Base-by-base conservation (phyloP, 2,329 filamentous ascomycete species). In the Fusarium ramigenum region DNA sequence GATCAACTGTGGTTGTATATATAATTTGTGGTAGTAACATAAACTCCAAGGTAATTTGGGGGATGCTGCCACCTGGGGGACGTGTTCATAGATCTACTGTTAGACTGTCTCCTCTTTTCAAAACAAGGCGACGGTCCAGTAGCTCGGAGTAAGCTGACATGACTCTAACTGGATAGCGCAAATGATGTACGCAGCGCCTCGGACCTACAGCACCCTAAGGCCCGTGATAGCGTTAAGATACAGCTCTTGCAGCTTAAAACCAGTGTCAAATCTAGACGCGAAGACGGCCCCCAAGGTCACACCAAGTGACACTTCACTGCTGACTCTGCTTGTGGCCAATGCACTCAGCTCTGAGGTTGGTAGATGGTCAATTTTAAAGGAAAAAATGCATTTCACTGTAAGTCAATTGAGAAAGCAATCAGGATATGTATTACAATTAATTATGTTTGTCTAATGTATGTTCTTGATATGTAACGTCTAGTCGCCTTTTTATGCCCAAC, bases 21-120 rank as follows among this genome's bases (percentile, higher is more conserved):
- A 12, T 2, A 0, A 2, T 12, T 18, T n/a, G 28, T 3, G 15
- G 12, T 3, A 3, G 2, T 1, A 4, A n/a, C 1, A 6, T 18
- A 9, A 2, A 7, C 4, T 7, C 3, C 10, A 23, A 8, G 0
- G 8, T 23, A 23, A 3, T 5, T 50, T 34, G 5, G 11, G 18
- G 21, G 6, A 3, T 14, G 18, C 2, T 4, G 18, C 4, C 11
- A 19, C 30, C 28, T 50, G 28, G 16, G 21, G 11, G 7, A 14
- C 12, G 8, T 10, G 5, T 9, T 50, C 30, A 3, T 50, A 34
- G 1, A 34, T 50, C 23, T 19, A 4, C 2, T n/a, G n/a, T n/a
- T n/a, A n/a, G n/a, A n/a, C n/a, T 15, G 11, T 19, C 21, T 14
- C 5, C 4, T 34, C 4, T 19, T 5, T 1, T 0, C 0, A 2